Base-by-base conservation (phyloP, 2,329 filamentous ascomycete species). In the Cercospora citrullina region DNA sequence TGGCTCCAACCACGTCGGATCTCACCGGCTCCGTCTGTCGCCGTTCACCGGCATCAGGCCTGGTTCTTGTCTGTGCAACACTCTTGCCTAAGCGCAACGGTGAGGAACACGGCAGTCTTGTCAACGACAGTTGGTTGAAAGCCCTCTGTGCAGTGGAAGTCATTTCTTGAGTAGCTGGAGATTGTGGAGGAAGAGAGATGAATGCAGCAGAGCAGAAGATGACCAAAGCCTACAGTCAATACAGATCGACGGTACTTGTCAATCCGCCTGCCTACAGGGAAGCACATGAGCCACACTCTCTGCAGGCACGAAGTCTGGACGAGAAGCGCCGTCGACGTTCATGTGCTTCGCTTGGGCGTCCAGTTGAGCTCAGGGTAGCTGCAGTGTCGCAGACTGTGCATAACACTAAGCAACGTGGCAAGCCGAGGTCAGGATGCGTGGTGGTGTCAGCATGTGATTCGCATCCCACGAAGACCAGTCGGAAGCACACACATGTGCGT, bases 291-390 rank as follows among this genome's bases (percentile, higher is more conserved):
- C 53, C 30, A 58, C 45, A 23, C 14, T 14, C 53, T 30, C 18
- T 16, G 53, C 53, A 58, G n/a, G n/a, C 5, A 14, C 53, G 4
- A 58, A 58, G 53, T 31, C 53, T 58, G 53, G 53, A 58, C 9
- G 21, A 28, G 30, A 30, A 16, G 6, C 23, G 53, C 30, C 30
- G 53, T 28, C 53, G 30, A 31, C 14, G 14, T 58, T 28, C 53
- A 18, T 58, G 53, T 58, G 53, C 53, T 33, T 58, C 53, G 23
- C 53, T 31, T 58, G 53, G 53, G 53, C 26, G 53, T 58, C 53
- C 31, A 58, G 23, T 28, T n/a, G 33, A 61, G 59, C 59, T 61
- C 59, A 42, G 59, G 59, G 59, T 61, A 61, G 59, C 59, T 61
- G 59, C 59, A 45, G 59, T 61, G 59, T 36, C 42, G 59, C 59